Evolutionary conservation across 495 filamentous ascomycete genomes (phyloP).

Genomic region (Amphirosellinia nigrospora): DNA sequence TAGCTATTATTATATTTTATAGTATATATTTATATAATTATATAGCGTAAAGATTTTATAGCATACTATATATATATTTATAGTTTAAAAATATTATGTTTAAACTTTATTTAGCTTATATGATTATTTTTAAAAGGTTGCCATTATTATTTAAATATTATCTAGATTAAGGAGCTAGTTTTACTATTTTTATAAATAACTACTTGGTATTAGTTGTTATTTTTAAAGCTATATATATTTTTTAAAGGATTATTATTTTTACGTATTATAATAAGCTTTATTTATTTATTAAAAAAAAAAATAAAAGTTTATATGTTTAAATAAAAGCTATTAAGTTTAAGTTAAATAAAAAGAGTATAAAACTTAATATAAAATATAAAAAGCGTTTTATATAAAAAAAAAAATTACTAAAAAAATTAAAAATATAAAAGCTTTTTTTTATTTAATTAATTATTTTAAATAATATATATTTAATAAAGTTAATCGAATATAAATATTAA

Average conservation of each 20-base stretch:
- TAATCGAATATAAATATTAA: background rate
- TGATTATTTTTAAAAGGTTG: background rate
- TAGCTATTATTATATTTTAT: background rate
- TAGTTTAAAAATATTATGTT: conserved; percentile 4
- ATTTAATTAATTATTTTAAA: background rate
- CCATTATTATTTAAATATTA: background rate
- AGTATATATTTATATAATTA: conserved; percentile 1
- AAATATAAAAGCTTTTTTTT: conserved; percentile 1
- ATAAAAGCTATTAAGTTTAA: background rate
- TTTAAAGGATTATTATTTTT: conserved; percentile 4
- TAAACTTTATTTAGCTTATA: background rate
- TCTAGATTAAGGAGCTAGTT: background rate
- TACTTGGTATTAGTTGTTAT: background rate
- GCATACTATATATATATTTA: background rate
- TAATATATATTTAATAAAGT: background rate
- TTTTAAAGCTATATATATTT: conserved; percentile 1
- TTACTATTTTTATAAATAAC: conserved; percentile 15
- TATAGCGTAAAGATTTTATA: background rate
- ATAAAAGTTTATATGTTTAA: background rate
- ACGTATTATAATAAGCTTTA: background rate
- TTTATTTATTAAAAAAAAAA: background rate
- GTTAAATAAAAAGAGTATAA: background rate
- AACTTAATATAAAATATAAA: background rate
- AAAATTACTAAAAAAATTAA: background rate
- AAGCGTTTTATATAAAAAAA: background rate